Percentiles rank a stretch among this genome's conserved stretches.
phyloP scores from a whole-genome alignment of 1,284 basidiomycete genomes.

The Ganoderma lucidum region DNA sequence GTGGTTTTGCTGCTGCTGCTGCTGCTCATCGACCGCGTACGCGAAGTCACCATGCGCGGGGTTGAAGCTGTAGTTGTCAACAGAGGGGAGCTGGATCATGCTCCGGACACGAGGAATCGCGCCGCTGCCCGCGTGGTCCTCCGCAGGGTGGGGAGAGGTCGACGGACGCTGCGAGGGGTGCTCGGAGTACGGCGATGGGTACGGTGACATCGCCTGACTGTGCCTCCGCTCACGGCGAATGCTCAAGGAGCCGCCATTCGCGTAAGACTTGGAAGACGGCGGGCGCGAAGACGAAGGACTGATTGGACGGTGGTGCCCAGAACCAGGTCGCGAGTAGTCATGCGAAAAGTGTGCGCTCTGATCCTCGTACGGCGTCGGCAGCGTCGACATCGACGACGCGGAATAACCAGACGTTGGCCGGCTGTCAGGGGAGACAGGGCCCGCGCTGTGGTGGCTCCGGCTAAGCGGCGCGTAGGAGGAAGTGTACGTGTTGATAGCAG shows the following conservation, averaged over 20 bases:
- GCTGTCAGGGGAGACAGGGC: conserved; percentile 81
- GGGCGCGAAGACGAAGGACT: conserved; percentile 58
- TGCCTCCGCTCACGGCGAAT: conserved; percentile 76
- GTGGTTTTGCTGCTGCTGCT: conserved; percentile 31
- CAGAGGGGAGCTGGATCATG: conserved; percentile 79
- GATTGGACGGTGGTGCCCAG: conserved; percentile 64
- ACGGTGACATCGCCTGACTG: conserved; percentile 84
- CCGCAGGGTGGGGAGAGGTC: conserved; percentile 73
- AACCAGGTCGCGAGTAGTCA: conserved; percentile 72
- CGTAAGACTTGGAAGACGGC: conserved; percentile 67
- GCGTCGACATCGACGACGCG: conserved; percentile 77
- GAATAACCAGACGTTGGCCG: conserved; percentile 85
- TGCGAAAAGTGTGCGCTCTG: conserved; percentile 53
- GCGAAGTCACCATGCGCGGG: conserved; percentile 78
- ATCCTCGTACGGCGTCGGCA: conserved; percentile 69
- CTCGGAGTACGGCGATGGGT: conserved; percentile 80
- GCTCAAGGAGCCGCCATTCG: conserved; percentile 58
- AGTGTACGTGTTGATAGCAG: conserved; percentile 74
- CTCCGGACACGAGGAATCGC: conserved; percentile 74
- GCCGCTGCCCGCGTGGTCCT: conserved; percentile 51
- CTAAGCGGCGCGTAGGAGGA: conserved; percentile 71
- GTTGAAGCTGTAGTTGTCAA: conserved; percentile 69
- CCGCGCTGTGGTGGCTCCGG: conserved; percentile 66
- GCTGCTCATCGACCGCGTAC: conserved; percentile 58
- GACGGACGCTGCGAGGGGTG: conserved; percentile 63